Percentiles rank a stretch among this genome's conserved stretches.
These are phyloP conservation scores for Angophora floribunda DNA, from an alignment of 345 rosid genomes.

Conservation along the genomic window DNA sequence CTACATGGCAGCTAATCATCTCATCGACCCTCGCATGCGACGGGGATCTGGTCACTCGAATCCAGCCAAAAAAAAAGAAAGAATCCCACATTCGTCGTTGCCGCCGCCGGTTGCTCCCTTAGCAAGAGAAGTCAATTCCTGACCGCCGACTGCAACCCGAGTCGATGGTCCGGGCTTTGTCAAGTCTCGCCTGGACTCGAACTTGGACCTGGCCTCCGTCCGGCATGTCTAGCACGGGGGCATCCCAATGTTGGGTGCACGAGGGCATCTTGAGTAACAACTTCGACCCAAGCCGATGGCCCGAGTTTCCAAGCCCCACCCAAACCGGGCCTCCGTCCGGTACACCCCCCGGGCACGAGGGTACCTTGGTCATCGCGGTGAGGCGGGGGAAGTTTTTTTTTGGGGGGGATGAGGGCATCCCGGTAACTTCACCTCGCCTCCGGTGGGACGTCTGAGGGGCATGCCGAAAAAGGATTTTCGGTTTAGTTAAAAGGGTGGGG, in stretches of 20 bases:
- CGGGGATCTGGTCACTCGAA: not conserved
- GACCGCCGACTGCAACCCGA: not conserved
- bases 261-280: too few relatives aligned
- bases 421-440: too few relatives aligned
- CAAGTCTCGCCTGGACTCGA: too few relatives aligned
- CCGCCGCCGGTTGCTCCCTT: not conserved
- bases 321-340: too few relatives aligned
- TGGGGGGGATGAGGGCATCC: too few relatives aligned
- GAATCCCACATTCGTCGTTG: not conserved
- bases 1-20: accelerated
- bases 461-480: not conserved
- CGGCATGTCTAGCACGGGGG: too few relatives aligned
- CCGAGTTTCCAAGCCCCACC: not conserved
- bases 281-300: not conserved
- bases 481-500: not conserved
- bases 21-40: accelerated
- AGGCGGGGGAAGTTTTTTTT: too few relatives aligned
- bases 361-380: too few relatives aligned
- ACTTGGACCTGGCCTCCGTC: too few relatives aligned
- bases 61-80: not conserved
- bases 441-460: too few relatives aligned
- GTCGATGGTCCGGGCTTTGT: not conserved
- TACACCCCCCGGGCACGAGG: too few relatives aligned
- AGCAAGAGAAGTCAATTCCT: not conserved
- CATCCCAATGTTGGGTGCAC: too few relatives aligned